Conservation (phyloP, 2,329 filamentous ascomycete species). For the Gaeumannomyces tritici region DNA sequence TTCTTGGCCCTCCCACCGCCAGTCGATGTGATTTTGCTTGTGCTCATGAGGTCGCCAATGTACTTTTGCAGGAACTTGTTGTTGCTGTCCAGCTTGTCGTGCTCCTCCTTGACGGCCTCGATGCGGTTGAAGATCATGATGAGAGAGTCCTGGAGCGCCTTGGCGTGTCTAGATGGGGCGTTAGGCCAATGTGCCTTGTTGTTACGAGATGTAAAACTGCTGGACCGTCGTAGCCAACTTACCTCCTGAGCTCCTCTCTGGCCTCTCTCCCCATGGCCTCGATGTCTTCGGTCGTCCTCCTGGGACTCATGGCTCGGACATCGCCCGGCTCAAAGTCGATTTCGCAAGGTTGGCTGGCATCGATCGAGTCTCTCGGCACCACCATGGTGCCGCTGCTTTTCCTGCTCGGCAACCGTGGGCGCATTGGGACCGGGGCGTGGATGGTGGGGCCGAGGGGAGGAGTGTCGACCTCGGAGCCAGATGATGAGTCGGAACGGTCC, state of each 20-base stretch:
- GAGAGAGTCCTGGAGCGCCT: slow-evolving; percentile 79
- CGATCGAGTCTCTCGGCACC: slow-evolving; percentile 62
- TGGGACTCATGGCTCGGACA: slow-evolving; percentile 87
- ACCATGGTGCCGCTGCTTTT: slow-evolving; percentile 79
- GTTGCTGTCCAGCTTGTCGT: slow-evolving; percentile 92
- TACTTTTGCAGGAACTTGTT: slow-evolving; percentile 98
- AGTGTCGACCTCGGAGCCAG: slow-evolving; percentile 18
- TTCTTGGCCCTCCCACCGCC: slow-evolving; percentile 38
- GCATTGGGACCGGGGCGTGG: slow-evolving; percentile 41
- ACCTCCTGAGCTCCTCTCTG: slow-evolving; percentile 54
- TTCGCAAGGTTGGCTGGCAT: slow-evolving; percentile 62
- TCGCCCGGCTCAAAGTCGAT: slow-evolving; percentile 77
- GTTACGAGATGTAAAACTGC: slow-evolving; percentile 7
- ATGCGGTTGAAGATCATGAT: slow-evolving; percentile 86
- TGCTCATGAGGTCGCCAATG: slow-evolving; percentile 90
- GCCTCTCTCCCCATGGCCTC: slow-evolving; percentile 81
- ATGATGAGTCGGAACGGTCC: slow-evolving; percentile 22
- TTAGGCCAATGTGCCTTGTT: neutral
- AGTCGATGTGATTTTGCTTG: slow-evolving; percentile 60
- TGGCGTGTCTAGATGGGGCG: slow-evolving; percentile 59
- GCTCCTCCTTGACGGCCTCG: slow-evolving; percentile 86
- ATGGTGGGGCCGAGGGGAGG: slow-evolving; percentile 19
- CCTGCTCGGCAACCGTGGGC: slow-evolving; percentile 61
- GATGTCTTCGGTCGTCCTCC: slow-evolving; percentile 82
- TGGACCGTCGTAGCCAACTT: slow-evolving; percentile 11